Evolutionary conservation across 208 protist species (phyloP).

Genomic region (Trypanosoma brucei): DNA sequence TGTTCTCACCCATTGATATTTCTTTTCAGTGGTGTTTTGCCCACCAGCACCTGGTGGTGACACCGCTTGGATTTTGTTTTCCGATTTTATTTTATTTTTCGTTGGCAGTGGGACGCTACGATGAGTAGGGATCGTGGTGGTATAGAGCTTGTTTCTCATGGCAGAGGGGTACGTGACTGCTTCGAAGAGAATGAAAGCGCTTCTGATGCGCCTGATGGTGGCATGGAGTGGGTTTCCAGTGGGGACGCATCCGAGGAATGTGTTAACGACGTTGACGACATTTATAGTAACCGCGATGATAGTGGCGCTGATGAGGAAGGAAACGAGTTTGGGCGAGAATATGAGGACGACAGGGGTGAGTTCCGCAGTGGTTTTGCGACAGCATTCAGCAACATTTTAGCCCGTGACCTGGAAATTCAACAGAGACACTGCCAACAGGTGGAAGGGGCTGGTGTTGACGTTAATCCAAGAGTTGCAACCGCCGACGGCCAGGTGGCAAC

Average conservation of each 20-base stretch:
- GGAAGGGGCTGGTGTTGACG: background rate
- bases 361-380: slow-evolving; percentile 14
- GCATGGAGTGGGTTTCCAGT: background rate
- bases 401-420: slow-evolving; percentile 26
- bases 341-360: background rate
- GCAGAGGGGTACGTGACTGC: background rate
- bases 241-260: background rate
- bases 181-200: background rate
- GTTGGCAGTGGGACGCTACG: too few relatives aligned
- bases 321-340: background rate
- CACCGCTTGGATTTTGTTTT: too few relatives aligned
- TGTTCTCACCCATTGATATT: too few relatives aligned
- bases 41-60: too few relatives aligned
- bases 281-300: background rate
- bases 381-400: slow-evolving; percentile 28
- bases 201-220: background rate
- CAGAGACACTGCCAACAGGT: background rate
- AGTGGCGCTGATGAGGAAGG: slow-evolving; percentile 2
- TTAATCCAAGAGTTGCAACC: background rate
- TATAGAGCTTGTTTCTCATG: background rate
- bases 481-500: background rate
- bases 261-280: slow-evolving; percentile 4
- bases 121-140: too few relatives aligned
- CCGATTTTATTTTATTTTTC: too few relatives aligned
- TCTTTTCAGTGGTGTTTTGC: too few relatives aligned